Percentiles rank a stretch among this genome's conserved stretches.
phyloP scores from a whole-genome alignment of 1,284 basidiomycete species.

The Sporisorium scitamineum region DNA sequence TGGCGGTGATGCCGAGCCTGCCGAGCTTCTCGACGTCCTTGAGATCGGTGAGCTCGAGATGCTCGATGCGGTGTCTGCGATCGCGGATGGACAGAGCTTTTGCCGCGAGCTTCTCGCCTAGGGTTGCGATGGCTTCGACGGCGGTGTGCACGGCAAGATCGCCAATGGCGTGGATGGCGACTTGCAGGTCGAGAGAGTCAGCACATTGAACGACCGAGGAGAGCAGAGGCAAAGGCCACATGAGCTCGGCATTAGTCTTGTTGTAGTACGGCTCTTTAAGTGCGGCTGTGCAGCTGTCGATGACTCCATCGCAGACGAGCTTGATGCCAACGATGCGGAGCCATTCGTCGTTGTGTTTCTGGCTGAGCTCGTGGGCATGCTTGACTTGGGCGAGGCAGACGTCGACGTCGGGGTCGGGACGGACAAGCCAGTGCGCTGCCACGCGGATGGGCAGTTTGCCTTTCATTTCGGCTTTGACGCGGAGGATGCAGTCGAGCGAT shows the following conservation, averaged over 20 bases:
- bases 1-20: slow-evolving; percentile 45
- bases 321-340: slow-evolving; percentile 49
- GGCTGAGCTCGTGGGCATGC: slow-evolving; percentile 30
- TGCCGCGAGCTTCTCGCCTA: slow-evolving; percentile 19
- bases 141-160: slow-evolving; percentile 49
- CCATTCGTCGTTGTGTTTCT: slow-evolving; percentile 45
- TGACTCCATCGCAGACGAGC: slow-evolving; percentile 48
- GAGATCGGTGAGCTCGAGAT: slow-evolving; percentile 49
- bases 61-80: slow-evolving; percentile 50
- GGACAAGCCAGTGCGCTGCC: slow-evolving; percentile 45
- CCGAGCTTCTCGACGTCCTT: slow-evolving; percentile 47
- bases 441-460: slow-evolving; percentile 41
- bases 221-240: slow-evolving; percentile 40
- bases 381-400: slow-evolving; percentile 34
- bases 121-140: slow-evolving; percentile 41
- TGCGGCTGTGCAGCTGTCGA: slow-evolving; percentile 51
- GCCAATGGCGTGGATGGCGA: slow-evolving; percentile 50
- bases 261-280: slow-evolving; percentile 48
- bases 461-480: slow-evolving; percentile 25
- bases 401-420: slow-evolving; percentile 22
- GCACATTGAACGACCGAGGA: slow-evolving; percentile 29
- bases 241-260: slow-evolving; percentile 39
- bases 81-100: slow-evolving; percentile 34
- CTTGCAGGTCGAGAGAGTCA: slow-evolving; percentile 43
- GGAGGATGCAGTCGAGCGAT: slow-evolving; percentile 34